Evolutionary conservation across 495 filamentous ascomycete species (phyloP).

Genomic region (Poronia punctata): DNA sequence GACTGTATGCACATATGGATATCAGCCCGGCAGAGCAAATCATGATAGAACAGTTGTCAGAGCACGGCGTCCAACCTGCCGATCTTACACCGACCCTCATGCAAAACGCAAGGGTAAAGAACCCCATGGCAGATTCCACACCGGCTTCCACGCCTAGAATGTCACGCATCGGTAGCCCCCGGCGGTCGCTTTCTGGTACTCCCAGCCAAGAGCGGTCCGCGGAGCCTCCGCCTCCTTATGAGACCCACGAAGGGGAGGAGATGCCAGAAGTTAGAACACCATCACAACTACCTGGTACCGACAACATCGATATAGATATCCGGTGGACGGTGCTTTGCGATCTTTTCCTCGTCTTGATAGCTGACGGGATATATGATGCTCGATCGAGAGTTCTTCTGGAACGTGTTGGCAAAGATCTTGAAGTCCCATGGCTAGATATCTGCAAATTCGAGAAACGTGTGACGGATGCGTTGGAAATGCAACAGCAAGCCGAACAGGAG

Average conservation of each 20-base stretch:
- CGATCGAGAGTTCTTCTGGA: conserved; percentile 83
- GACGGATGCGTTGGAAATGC: conserved; percentile 95
- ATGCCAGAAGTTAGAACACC: conserved; percentile 70
- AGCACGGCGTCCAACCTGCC: conserved; percentile 77
- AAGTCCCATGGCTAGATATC: conserved; percentile 86
- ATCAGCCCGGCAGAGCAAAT: conserved; percentile 84
- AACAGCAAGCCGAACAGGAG: conserved; percentile 84
- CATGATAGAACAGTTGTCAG: conserved; percentile 96
- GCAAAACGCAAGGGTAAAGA: conserved; percentile 89
- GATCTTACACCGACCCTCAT: conserved; percentile 84
- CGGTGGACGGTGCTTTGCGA: conserved; percentile 98
- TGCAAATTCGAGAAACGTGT: conserved; percentile 96
- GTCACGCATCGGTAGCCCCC: conserved; percentile 11
- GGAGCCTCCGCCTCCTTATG: conserved; percentile 64
- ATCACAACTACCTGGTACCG: conserved; percentile 68
- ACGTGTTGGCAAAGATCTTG: conserved; percentile 68
- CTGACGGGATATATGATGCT: conserved; percentile 90
- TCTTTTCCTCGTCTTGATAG: conserved; percentile 87
- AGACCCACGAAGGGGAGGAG: conserved; percentile 60
- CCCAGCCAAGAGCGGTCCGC: conserved; percentile 30
- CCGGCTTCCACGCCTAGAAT: conserved; percentile 19
- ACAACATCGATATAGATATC: conserved; percentile 90
- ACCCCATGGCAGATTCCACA: conserved; percentile 61
- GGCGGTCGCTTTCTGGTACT: conserved; percentile 19
- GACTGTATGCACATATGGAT: conserved; percentile 93